Evolutionary conservation across 2,329 filamentous ascomycete genomes (phyloP).

Genomic region (Ophiocordyceps sinensis): DNA sequence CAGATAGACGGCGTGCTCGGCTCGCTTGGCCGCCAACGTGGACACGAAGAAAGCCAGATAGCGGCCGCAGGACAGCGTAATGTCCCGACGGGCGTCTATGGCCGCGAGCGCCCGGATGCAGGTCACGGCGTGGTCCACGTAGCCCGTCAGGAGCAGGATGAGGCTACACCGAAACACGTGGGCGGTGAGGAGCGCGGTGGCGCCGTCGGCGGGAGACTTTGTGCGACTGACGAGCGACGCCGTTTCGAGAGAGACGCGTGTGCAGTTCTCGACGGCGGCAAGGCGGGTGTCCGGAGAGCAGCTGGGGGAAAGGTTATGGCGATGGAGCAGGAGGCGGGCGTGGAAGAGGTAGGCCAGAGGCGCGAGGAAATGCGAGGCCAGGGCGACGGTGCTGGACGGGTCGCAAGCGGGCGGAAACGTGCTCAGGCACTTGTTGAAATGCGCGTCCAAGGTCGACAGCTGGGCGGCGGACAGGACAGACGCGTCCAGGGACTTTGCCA

Average conservation of each 20-base stretch:
- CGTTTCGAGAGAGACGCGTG: constrained; percentile 62
- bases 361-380: constrained; percentile 61
- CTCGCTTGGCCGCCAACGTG: constrained; percentile 41
- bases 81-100: constrained; percentile 55
- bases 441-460: constrained; percentile 64
- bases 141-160: constrained; percentile 60
- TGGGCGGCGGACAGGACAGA: constrained; percentile 50
- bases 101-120: constrained; percentile 59
- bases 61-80: constrained; percentile 66
- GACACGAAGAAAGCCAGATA: constrained; percentile 72
- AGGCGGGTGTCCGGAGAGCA: constrained; percentile 51
- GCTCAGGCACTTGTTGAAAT: constrained; percentile 62
- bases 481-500: constrained; percentile 57
- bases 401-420: constrained; percentile 66
- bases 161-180: constrained; percentile 83
- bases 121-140: constrained; percentile 56
- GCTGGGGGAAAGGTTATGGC: constrained; percentile 69
- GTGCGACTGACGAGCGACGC: constrained; percentile 57
- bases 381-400: constrained; percentile 45
- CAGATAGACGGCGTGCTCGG: constrained; percentile 28
- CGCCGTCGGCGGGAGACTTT: constrained; percentile 47
- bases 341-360: constrained; percentile 70
- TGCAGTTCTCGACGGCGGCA: constrained; percentile 65
- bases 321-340: constrained; percentile 70
- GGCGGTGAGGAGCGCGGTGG: constrained; percentile 61